Conservation (phyloP, 106 monocot genomes). For the Xerophyta viscosa region DNA sequence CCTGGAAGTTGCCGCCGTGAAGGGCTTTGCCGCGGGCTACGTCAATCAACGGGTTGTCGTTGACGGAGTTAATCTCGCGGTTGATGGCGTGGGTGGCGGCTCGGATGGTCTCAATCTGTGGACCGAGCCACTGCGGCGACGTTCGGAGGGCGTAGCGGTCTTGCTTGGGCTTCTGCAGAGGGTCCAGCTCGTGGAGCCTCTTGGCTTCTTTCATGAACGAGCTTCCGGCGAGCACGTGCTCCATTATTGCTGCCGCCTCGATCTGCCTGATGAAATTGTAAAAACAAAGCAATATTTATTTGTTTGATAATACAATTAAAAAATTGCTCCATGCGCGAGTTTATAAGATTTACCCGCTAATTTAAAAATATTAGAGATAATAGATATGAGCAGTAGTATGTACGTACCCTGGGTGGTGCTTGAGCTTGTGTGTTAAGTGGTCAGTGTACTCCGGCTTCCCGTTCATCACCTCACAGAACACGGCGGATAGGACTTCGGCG, state of each 20-base stretch:
- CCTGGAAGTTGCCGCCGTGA: slow-evolving; percentile 97
- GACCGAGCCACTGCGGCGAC: slow-evolving; percentile 79
- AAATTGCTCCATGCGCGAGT: no score
- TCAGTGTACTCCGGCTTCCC: slow-evolving; percentile 95
- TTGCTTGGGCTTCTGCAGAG: slow-evolving; percentile 72
- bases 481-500: slow-evolving; percentile 67
- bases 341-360: no score
- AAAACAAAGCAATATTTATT: no score
- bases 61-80: slow-evolving; percentile 94
- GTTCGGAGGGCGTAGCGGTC: slow-evolving; percentile 76
- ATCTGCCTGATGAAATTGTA: no score
- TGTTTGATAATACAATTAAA: no score
- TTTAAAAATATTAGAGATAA: no score
- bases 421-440: slow-evolving; percentile 88
- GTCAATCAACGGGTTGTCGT: slow-evolving; percentile 94
- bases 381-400: no score
- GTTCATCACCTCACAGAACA: slow-evolving; percentile 90
- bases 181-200: slow-evolving; percentile 53
- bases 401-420: slow-evolving; percentile 98
- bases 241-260: slow-evolving; percentile 91
- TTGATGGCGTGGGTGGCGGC: slow-evolving; percentile 60
- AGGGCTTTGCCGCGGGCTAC: slow-evolving; percentile 76
- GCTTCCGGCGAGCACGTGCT: slow-evolving; percentile 71
- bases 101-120: slow-evolving; percentile 77
- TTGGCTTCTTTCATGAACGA: slow-evolving; percentile 58